Evolutionary conservation across 108 stramenopile genomes (phyloP).

Genomic region (Skeletonema tropicum): DNA sequence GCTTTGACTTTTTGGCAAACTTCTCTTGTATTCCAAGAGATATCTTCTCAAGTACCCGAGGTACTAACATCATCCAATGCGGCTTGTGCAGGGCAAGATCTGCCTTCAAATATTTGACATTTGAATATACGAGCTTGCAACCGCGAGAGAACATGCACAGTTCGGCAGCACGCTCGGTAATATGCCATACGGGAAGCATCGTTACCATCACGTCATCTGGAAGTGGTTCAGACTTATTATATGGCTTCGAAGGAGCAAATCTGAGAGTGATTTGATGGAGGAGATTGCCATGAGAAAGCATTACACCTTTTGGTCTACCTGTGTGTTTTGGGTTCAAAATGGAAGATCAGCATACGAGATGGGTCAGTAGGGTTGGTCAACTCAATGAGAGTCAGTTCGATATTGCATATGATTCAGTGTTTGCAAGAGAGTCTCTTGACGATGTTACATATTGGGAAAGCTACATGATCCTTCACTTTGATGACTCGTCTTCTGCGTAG

Average conservation of each 20-base stretch:
- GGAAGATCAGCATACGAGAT: no score
- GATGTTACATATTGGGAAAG: no score
- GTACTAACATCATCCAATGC: constrained; percentile 63
- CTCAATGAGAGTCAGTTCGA: no score
- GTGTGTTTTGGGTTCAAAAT: no score
- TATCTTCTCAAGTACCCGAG: constrained; percentile 55
- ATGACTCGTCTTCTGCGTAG: no score
- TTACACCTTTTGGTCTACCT: constrained; percentile 53
- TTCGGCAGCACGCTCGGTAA: constrained; percentile 42
- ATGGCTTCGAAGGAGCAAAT: constrained; percentile 27
- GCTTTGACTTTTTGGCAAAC: constrained; percentile 32
- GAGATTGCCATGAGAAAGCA: constrained; percentile 69
- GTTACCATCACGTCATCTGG: constrained; percentile 42
- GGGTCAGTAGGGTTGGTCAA: no score
- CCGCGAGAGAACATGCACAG: constrained; percentile 33
- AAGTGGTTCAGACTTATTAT: constrained; percentile 26
- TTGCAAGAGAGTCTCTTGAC: no score
- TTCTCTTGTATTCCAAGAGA: constrained; percentile 49
- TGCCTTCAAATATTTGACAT: constrained; percentile 55
- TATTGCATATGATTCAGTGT: no score
- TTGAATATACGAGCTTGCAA: constrained; percentile 48
- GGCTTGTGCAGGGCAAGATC: constrained; percentile 59
- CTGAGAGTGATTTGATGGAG: constrained; percentile 34
- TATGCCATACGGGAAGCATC: constrained; percentile 43
- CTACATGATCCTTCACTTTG: no score